A percentile compares a stretch with the other conserved stretches of the same genome.
These are phyloP conservation scores for Populus hybrid DNA, from an alignment of 441 rosid genomes.

Conservation along the genomic window DNA sequence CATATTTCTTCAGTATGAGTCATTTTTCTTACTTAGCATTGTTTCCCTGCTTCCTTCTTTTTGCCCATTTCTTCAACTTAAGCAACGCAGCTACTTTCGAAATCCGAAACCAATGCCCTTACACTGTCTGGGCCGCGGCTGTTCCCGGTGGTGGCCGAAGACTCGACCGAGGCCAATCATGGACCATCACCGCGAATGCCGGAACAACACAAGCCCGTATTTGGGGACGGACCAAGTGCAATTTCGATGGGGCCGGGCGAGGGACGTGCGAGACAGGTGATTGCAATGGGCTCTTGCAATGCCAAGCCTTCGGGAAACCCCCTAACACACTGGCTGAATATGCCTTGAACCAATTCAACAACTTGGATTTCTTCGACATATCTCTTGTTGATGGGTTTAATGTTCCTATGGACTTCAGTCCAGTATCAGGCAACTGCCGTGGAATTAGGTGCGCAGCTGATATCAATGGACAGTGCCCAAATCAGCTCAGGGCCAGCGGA, in stretches of 20 bases:
- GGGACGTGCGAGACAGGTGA: slow-evolving; percentile 49
- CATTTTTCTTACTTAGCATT: not conserved
- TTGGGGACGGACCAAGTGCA: slow-evolving; percentile 52
- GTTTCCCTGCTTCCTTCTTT: not conserved
- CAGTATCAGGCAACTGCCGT: slow-evolving; percentile 20
- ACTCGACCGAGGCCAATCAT: slow-evolving; percentile 35
- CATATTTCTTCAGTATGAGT: not conserved
- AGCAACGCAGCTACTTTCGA: not conserved
- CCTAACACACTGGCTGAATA: slow-evolving; percentile 50
- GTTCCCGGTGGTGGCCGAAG: slow-evolving; percentile 45
- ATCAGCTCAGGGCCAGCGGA: slow-evolving; percentile 20
- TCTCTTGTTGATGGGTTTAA: slow-evolving; percentile 18
- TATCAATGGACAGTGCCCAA: slow-evolving; percentile 47
- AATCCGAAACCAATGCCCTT: not conserved
- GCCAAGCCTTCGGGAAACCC: slow-evolving; percentile 36
- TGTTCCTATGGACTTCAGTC: slow-evolving; percentile 51
- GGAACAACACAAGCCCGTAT: slow-evolving; percentile 37
- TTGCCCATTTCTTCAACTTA: too few species aligned
- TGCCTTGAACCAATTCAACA: slow-evolving; percentile 17
- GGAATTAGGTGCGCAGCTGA: slow-evolving; percentile 41
- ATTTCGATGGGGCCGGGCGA: slow-evolving; percentile 37
- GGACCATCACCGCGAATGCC: slow-evolving; percentile 30
- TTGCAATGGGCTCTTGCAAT: slow-evolving; percentile 33
- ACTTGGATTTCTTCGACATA: too few species aligned
- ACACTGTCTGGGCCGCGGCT: slow-evolving; percentile 9